These are phyloP conservation scores for Dictyostelium citrinum DNA, from an alignment of 78 protist species.

Conservation along the genomic window DNA sequence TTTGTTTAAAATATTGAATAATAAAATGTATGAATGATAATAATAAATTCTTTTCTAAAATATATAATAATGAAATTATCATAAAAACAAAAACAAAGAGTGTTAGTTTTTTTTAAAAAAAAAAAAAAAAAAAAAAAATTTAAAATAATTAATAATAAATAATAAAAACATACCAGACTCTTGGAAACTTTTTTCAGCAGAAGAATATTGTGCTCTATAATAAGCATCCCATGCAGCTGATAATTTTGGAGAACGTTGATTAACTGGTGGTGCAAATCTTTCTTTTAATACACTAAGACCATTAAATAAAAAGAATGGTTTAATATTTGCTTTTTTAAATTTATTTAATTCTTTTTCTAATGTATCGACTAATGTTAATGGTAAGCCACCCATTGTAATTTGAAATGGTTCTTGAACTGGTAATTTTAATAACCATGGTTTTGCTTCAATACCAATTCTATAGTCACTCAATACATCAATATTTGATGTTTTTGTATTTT, in stretches of 20 bases:
- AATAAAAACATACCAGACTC: not conserved
- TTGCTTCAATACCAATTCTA: conserved; percentile 69
- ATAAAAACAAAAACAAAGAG: too few species aligned
- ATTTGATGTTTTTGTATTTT: conserved; percentile 16
- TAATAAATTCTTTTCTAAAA: conserved; percentile 27
- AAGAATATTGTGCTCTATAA: conserved; percentile 20
- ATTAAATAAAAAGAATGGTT: conserved; percentile 69
- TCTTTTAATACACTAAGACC: conserved; percentile 34
- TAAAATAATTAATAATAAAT: too few species aligned
- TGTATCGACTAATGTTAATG: conserved; percentile 16
- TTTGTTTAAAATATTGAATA: conserved; percentile 36
- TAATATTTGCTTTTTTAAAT: conserved; percentile 59
- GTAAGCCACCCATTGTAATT: conserved; percentile 74
- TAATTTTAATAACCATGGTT: conserved; percentile 55
- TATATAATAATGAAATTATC: not conserved
- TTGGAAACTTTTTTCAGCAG: conserved; percentile 54
- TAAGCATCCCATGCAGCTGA: conserved; percentile 67
- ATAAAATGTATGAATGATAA: conserved; percentile 36
- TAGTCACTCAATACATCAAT: conserved; percentile 34
- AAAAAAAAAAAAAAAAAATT: too few species aligned
- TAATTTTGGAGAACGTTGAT: conserved; percentile 1
- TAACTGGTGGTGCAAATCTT: not conserved
- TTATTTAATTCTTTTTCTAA: conserved; percentile 50
- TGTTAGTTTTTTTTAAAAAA: too few species aligned
- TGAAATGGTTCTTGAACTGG: conserved; percentile 75